Base-by-base conservation (phyloP, 164 flowering plant genomes). In the Aristolochia californica region DNA sequence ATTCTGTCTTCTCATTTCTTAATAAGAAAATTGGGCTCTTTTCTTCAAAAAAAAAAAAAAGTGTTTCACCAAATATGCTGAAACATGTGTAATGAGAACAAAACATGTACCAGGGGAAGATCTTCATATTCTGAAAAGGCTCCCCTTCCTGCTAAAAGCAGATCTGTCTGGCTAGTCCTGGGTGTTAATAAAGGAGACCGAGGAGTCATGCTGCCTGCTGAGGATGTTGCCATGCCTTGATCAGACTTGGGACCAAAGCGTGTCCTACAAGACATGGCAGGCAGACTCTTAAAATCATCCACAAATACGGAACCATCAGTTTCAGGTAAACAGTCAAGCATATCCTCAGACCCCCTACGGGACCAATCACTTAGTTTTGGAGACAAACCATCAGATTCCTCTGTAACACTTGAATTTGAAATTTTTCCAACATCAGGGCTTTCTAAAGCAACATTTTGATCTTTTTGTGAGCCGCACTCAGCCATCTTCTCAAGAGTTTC, bases 191-290 rank as follows among this genome's bases (percentile, higher is more conserved):
- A 49, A 30, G 97, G 99, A 43, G 99, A 94, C 59, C 94, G 75
- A 68, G 99, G 99, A 71, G 99, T 94, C 91, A 94, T 82, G 75
- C 97, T 94, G 60, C 95, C 95, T 12, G 89, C 97, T 43, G 99
- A 94, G 59, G 99, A 94, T 52, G 96, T 84, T 54, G 97, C 74
- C 96, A 94, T 81, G 58, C 97, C 99, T 68, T 94, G 99, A 74
- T 94, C 99, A 69, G 96, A 90, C 68, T 88, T 94, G n/a, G 83
- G 91, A 55, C 95, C 99, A 75, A 91, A 88, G 62, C 97, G 95
- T 48, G 96, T 88, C 72, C 59, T 86, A 70, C 95, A 90, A 49
- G 97, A 81, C 91, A 94, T 84, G 47, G 84, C 71, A 27, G 96
- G 83, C 50, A 94, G 76, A 62, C 87, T 87, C 71, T 85, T 94